These are phyloP conservation scores for Elongisporangium anandrum DNA, from an alignment of 352 stramenopile genomes.

Conservation along the genomic window DNA sequence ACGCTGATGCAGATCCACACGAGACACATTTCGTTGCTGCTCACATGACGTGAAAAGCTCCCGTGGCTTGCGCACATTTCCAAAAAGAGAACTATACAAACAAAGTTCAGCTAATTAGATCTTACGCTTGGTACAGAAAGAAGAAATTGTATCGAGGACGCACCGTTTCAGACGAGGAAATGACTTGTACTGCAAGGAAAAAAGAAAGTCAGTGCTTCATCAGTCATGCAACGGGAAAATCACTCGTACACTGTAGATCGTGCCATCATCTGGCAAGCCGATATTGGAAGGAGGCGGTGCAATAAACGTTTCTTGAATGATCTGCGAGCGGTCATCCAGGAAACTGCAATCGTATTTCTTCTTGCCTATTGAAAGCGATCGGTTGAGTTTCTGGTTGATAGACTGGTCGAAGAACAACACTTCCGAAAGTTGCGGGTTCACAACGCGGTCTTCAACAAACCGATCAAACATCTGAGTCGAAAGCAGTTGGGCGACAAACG, in stretches of 20 bases:
- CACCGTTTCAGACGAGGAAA: conserved; percentile 84
- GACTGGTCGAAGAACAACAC: conserved; percentile 85
- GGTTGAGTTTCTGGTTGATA: conserved; percentile 85
- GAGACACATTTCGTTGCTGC: conserved; percentile 68
- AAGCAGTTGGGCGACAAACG: conserved; percentile 62
- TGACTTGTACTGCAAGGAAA: conserved; percentile 55
- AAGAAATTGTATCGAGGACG: conserved; percentile 1
- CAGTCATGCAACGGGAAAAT: background rate
- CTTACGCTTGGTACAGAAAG: background rate
- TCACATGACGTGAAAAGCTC: conserved; percentile 67
- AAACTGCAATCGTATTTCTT: conserved; percentile 85
- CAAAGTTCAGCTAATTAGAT: conserved; percentile 1
- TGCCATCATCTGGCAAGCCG: conserved; percentile 71
- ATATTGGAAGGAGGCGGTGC: conserved; percentile 75
- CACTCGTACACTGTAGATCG: conserved; percentile 60
- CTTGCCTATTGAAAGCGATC: conserved; percentile 64
- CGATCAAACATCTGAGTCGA: conserved; percentile 83
- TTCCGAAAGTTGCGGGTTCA: conserved; percentile 56
- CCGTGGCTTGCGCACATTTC: conserved; percentile 67
- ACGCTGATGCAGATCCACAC: conserved; percentile 70
- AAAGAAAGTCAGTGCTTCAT: conserved; percentile 1
- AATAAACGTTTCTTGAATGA: conserved; percentile 83
- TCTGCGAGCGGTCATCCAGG: conserved; percentile 66
- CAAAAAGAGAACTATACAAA: conserved; percentile 48
- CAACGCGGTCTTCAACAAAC: conserved; percentile 76